phyloP scores from a whole-genome alignment of 345 rosid species.

The Corchorus capsularis region DNA sequence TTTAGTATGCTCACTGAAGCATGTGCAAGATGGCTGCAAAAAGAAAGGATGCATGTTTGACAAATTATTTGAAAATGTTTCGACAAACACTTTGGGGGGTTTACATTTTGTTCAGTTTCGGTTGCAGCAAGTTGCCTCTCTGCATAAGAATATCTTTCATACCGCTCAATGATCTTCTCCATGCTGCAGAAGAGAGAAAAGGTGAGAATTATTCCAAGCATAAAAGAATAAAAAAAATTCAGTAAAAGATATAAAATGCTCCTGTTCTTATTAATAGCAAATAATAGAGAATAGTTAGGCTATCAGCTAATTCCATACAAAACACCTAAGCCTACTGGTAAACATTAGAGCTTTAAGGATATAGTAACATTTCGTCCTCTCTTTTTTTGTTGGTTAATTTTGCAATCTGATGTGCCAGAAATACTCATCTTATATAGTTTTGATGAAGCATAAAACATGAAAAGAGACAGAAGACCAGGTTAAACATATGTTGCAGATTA shows the following conservation, averaged over 20 bases:
- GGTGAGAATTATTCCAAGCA: not conserved
- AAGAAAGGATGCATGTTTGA: not conserved
- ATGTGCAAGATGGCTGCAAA: not conserved
- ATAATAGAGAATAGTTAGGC: not conserved
- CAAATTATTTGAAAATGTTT: not conserved
- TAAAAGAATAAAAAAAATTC: not conserved
- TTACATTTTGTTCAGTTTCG: conserved; percentile 35
- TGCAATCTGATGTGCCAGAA: not conserved
- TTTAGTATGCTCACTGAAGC: not conserved
- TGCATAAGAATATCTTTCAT: conserved; percentile 78
- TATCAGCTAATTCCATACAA: not conserved
- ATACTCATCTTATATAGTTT: not conserved
- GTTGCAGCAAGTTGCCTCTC: conserved; percentile 65
- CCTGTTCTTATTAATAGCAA: not conserved
- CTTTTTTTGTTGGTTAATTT: not conserved
- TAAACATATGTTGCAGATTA: no score
- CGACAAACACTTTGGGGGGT: not conserved
- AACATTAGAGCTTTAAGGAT: not conserved
- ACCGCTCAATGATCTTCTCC: conserved; percentile 92
- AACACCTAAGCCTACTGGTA: not conserved
- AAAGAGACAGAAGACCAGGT: not conserved
- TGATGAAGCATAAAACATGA: not conserved
- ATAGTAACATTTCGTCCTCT: not conserved
- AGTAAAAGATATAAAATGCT: not conserved
- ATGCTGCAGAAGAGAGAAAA: conserved; percentile 51